Conservation (phyloP, 2,329 filamentous ascomycete genomes). For the Seiridium unicorne region DNA sequence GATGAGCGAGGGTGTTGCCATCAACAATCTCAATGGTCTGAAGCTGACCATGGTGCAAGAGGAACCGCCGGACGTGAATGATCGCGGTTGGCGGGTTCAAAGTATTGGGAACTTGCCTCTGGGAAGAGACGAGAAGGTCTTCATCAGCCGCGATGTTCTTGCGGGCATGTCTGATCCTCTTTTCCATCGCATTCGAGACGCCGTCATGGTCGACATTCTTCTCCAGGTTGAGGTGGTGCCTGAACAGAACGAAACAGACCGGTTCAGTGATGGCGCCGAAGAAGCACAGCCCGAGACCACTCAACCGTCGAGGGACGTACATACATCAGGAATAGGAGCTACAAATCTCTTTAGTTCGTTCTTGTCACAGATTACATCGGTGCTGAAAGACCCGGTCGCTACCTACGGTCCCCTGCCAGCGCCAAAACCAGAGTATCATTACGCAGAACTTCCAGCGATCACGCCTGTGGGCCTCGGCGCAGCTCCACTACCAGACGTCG, state of each 20-base stretch:
- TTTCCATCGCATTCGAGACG: conserved; percentile 76
- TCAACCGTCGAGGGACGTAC: conserved; percentile 18
- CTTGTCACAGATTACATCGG: conserved; percentile 44
- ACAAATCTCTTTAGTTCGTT: conserved; percentile 38
- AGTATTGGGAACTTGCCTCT: conserved; percentile 79
- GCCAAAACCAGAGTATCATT: conserved; percentile 28
- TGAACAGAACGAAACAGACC: conserved; percentile 14
- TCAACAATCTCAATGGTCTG: conserved; percentile 54
- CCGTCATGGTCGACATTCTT: conserved; percentile 71
- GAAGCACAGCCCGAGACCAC: conserved; percentile 23
- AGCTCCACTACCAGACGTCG: conserved; percentile 66
- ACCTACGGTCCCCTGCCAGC: conserved; percentile 34
- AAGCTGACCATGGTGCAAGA: conserved; percentile 69
- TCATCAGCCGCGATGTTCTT: conserved; percentile 73
- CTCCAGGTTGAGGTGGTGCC: conserved; percentile 47
- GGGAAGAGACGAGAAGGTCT: conserved; percentile 84
- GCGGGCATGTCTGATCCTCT: conserved; percentile 78
- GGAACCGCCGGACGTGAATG: conserved; percentile 36
- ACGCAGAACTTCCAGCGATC: conserved; percentile 52
- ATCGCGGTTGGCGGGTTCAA: conserved; percentile 67
- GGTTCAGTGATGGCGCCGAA: conserved; percentile 22
- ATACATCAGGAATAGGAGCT: conserved; percentile 15
- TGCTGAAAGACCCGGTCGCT: conserved; percentile 41
- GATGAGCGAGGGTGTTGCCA: conserved; percentile 43
- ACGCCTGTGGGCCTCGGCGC: conserved; percentile 58